Evolutionary conservation across 768 basidiomycete genomes (phyloP).

Genomic region (Serendipita sp.): DNA sequence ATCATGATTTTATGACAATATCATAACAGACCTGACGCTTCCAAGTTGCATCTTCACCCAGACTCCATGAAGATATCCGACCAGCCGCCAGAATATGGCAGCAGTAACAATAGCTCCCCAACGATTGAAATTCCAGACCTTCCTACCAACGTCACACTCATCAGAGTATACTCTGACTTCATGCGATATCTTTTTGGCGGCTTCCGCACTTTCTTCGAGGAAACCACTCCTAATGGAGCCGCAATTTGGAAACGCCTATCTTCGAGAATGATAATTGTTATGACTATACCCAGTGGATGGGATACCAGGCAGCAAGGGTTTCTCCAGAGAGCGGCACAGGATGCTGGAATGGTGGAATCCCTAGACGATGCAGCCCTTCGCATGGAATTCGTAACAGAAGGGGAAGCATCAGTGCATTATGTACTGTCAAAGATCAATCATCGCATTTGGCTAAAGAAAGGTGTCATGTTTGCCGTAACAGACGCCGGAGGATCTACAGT

Average conservation of each 20-base stretch:
- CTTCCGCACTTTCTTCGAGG: not conserved
- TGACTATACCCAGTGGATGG: slow-evolving; percentile 37
- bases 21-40: too few species aligned
- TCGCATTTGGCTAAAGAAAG: not conserved
- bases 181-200: not conserved
- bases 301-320: slow-evolving; percentile 29
- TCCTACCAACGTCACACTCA: slow-evolving; percentile 3
- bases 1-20: not conserved
- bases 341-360: slow-evolving; percentile 23
- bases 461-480: not conserved
- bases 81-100: not conserved
- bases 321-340: slow-evolving; percentile 29
- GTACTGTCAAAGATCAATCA: not conserved
- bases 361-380: slow-evolving; percentile 12
- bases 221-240: not conserved
- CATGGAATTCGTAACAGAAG: slow-evolving; percentile 6
- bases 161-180: slow-evolving; percentile 10
- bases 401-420: slow-evolving; percentile 9
- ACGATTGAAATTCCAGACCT: not conserved
- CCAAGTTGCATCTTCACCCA: slow-evolving; percentile 8
- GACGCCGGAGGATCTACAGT: slow-evolving; percentile 8
- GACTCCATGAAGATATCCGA: not conserved
- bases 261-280: slow-evolving; percentile 24
- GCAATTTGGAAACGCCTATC: slow-evolving; percentile 7
- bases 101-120: not conserved